A percentile compares a stretch with the other conserved stretches of the same genome.
Conservation (phyloP, 2,329 filamentous ascomycete genomes). For the Diaporthe sp. region DNA sequence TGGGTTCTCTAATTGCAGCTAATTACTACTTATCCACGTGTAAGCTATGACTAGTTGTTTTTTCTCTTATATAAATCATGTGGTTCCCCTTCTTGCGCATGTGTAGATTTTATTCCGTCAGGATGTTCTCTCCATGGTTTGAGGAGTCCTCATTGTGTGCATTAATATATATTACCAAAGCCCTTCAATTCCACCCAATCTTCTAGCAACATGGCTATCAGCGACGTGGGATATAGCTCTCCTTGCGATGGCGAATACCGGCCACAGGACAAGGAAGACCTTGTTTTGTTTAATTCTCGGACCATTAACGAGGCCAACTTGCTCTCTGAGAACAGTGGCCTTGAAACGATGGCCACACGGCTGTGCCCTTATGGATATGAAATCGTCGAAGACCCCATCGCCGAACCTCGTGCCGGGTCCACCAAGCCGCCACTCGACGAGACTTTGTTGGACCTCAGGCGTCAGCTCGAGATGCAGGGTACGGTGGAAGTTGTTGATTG, state of each 20-base stretch:
- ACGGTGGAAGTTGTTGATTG: neutral
- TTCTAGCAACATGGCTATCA: neutral
- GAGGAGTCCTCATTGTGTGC: neutral
- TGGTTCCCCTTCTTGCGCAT: neutral
- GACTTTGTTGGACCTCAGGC: neutral
- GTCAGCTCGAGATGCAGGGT: neutral
- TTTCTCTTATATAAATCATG: neutral
- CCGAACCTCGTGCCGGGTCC: neutral
- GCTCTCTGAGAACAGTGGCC: neutral
- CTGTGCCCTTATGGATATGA: neutral
- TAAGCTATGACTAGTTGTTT: neutral
- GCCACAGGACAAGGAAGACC: neutral
- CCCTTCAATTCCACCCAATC: too few species aligned
- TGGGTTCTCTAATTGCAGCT: neutral
- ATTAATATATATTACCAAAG: neutral
- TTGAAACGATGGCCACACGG: neutral
- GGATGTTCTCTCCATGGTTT: neutral
- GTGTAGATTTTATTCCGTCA: too few species aligned
- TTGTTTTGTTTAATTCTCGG: neutral
- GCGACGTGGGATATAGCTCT: neutral
- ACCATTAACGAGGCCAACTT: neutral
- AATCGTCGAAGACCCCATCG: neutral
- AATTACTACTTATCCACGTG: neutral
- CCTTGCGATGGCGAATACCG: neutral
- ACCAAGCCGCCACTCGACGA: neutral